phyloP scores from a whole-genome alignment of 805 yeast genomes.

The Starmerella khaoyaiensis region DNA sequence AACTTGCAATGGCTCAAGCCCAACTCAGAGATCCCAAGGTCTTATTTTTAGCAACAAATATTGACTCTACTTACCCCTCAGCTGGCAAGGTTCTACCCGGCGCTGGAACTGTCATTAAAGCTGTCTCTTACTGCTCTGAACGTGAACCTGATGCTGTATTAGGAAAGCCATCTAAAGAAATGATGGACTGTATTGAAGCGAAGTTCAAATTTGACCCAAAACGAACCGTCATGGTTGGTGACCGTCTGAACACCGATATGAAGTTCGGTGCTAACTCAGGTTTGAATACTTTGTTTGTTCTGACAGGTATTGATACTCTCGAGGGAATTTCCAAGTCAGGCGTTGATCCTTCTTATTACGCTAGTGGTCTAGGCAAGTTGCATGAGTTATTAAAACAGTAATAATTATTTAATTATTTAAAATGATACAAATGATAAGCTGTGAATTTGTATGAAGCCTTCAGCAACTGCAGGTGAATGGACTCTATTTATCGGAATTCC shows the following conservation, averaged over 20 bases:
- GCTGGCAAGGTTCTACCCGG: conserved; percentile 82
- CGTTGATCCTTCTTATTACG: conserved; percentile 52
- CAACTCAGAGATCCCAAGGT: conserved; percentile 55
- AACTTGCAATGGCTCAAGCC: conserved; percentile 68
- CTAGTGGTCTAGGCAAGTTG: conserved; percentile 64
- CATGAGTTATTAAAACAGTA: conserved; percentile 44
- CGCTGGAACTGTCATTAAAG: conserved; percentile 81
- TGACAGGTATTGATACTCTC: conserved; percentile 83
- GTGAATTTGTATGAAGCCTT: no score
- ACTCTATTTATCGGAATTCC: no score
- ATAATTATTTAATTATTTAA: no score
- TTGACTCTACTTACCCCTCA: conserved; percentile 87
- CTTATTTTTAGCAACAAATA: conserved; percentile 81
- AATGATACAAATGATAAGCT: no score
- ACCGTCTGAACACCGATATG: conserved; percentile 89
- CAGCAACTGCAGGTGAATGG: no score
- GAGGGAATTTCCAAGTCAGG: conserved; percentile 28
- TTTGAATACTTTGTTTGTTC: conserved; percentile 70
- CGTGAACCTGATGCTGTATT: conserved; percentile 68
- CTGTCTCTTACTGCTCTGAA: conserved; percentile 62
- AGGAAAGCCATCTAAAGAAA: conserved; percentile 81
- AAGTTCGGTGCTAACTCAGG: conserved; percentile 81
- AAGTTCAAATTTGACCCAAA: conserved; percentile 40
- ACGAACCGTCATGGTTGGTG: conserved; percentile 85
- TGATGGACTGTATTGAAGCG: conserved; percentile 80